Evolutionary conservation across 306 rosid species (phyloP).

Genomic region (Gastrolobium bilobum): DNA sequence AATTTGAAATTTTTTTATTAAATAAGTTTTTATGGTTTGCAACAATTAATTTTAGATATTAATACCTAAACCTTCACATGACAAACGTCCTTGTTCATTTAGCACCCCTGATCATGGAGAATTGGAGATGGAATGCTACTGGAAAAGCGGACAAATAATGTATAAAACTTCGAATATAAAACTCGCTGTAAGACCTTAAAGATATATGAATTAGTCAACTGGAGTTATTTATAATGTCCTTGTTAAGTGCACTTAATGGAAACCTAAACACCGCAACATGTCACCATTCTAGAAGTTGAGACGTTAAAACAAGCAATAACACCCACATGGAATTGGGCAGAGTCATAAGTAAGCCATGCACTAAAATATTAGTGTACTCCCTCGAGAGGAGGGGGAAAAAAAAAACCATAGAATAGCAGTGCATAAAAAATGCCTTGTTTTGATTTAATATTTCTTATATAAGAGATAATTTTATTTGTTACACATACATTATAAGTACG

Average conservation of each 20-base stretch:
- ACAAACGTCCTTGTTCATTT: too few species aligned
- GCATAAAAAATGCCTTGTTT: background rate
- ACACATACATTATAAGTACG: too few species aligned
- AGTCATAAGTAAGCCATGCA: background rate
- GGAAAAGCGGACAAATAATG: background rate
- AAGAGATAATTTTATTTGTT: too few species aligned
- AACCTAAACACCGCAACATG: background rate
- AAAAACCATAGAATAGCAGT: background rate
- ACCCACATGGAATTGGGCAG: background rate
- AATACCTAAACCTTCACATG: too few species aligned
- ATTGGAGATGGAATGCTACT: background rate
- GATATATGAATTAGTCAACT: conserved; percentile 15
- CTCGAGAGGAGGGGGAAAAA: background rate
- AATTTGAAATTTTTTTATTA: too few species aligned
- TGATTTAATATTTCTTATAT: too few species aligned
- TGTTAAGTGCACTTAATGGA: background rate
- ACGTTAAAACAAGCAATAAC: background rate
- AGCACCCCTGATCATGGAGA: too few species aligned
- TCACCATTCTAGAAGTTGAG: background rate
- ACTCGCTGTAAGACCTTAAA: too few species aligned
- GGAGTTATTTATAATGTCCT: background rate
- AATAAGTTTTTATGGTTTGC: too few species aligned
- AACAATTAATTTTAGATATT: too few species aligned
- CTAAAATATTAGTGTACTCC: background rate
- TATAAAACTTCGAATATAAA: too few species aligned